These are phyloP conservation scores for Jasminum sambac DNA, from an alignment of 257 asterid genomes.

Conservation along the genomic window DNA sequence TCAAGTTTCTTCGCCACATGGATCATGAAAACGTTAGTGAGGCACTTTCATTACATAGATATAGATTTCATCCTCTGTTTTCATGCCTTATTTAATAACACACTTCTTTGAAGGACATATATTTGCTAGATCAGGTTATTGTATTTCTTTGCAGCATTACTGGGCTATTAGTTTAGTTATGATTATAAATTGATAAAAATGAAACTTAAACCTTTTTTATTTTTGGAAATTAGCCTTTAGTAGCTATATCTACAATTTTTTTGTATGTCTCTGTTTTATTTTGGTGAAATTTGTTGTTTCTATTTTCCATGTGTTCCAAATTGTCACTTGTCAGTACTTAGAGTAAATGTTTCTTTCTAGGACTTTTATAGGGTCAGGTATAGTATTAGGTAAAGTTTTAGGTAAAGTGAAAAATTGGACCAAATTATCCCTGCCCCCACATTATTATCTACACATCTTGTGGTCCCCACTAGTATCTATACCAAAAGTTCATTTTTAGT, in stretches of 20 bases:
- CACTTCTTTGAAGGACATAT: background rate
- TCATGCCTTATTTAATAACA: background rate
- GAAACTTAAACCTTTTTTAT: background rate
- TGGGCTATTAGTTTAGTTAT: background rate
- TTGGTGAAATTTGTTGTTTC: constrained; percentile 4
- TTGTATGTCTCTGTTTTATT: constrained; percentile 13
- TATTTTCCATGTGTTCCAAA: background rate
- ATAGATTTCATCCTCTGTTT: too few relatives aligned
- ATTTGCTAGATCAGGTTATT: constrained; percentile 2
- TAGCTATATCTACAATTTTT: background rate
- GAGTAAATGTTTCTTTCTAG: constrained; percentile 10
- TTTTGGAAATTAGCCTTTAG: background rate
- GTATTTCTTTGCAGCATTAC: constrained; percentile 13
- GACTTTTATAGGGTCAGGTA: too few relatives aligned
- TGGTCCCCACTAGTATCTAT: too few relatives aligned
- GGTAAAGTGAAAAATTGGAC: too few relatives aligned
- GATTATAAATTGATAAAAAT: background rate
- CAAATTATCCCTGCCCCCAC: too few relatives aligned
- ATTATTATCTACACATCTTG: too few relatives aligned
- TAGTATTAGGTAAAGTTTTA: too few relatives aligned
- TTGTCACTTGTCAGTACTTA: constrained; percentile 9
- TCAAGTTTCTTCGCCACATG: constrained; percentile 98
- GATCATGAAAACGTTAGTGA: constrained; percentile 96
- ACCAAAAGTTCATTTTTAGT: too few relatives aligned
- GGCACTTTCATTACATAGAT: constrained; percentile 8